Evolutionary conservation across 306 rosid genomes (phyloP).

Genomic region (Prosopis cineraria): DNA sequence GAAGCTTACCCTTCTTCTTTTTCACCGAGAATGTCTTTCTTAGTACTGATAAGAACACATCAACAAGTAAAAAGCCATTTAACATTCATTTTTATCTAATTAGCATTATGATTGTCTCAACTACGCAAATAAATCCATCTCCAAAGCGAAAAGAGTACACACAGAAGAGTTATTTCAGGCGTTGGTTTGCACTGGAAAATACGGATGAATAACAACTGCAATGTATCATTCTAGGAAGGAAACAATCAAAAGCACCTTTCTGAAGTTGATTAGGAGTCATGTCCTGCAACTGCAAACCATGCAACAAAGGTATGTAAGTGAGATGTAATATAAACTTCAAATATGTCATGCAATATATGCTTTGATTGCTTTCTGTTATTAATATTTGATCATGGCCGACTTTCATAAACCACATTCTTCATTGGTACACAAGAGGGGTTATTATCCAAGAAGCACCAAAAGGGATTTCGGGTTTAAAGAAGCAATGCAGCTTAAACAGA

Average conservation of each 20-base stretch:
- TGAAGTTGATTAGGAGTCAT: constrained; percentile 84
- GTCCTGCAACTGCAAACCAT: constrained; percentile 80
- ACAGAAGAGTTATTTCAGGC: constrained; percentile 11
- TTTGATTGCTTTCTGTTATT: constrained; percentile 21
- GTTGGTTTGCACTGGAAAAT: constrained; percentile 11
- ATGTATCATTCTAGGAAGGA: constrained; percentile 13
- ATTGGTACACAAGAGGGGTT: neutral
- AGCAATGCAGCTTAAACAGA: constrained; percentile 20
- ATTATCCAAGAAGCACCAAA: constrained; percentile 21
- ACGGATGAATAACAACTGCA: constrained; percentile 1
- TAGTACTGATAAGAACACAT: constrained; percentile 54
- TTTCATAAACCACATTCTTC: constrained; percentile 14
- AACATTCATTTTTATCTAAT: neutral
- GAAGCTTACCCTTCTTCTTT: constrained; percentile 84
- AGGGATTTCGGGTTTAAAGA: constrained; percentile 1
- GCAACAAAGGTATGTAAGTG: constrained; percentile 30
- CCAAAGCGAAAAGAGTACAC: neutral
- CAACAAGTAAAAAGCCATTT: constrained; percentile 29
- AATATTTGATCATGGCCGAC: constrained; percentile 16
- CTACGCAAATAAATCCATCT: constrained; percentile 4
- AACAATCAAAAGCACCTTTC: constrained; percentile 60
- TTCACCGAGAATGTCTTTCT: constrained; percentile 82
- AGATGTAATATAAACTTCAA: constrained; percentile 25
- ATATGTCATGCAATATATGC: neutral
- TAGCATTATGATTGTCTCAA: constrained; percentile 10